These are phyloP conservation scores for Diutina rugosa DNA, from an alignment of 1,139 yeast species.

Conservation along the genomic window DNA sequence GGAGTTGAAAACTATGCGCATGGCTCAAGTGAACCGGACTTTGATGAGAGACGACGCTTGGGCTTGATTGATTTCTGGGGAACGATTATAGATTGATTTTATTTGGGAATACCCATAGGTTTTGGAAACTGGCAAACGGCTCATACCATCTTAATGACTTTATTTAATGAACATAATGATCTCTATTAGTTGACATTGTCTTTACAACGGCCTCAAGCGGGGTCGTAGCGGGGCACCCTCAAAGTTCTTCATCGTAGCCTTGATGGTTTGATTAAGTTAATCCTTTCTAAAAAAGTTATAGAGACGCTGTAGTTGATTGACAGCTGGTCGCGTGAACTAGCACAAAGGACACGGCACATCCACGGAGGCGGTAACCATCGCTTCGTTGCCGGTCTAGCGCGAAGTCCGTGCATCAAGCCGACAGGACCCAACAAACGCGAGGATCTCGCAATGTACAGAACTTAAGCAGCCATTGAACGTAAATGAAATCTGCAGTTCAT, in stretches of 20 bases:
- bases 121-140: neutral
- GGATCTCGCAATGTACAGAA: neutral
- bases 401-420: neutral
- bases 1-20: neutral
- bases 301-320: too few relatives aligned
- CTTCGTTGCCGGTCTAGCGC: neutral
- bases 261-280: too few relatives aligned
- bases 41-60: conserved; percentile 1
- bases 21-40: neutral
- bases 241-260: too few relatives aligned
- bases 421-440: neutral
- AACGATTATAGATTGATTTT: neutral
- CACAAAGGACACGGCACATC: too few relatives aligned
- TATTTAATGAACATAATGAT: neutral
- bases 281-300: too few relatives aligned
- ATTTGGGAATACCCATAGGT: neutral
- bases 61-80: neutral
- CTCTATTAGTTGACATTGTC: neutral
- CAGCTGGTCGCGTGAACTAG: too few relatives aligned
- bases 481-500: neutral
- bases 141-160: neutral
- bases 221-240: neutral
- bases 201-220: neutral
- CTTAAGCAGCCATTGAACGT: neutral
- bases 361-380: neutral